phyloP scores from a whole-genome alignment of 2,329 filamentous ascomycete species.

The Trichophyton verrucosum region DNA sequence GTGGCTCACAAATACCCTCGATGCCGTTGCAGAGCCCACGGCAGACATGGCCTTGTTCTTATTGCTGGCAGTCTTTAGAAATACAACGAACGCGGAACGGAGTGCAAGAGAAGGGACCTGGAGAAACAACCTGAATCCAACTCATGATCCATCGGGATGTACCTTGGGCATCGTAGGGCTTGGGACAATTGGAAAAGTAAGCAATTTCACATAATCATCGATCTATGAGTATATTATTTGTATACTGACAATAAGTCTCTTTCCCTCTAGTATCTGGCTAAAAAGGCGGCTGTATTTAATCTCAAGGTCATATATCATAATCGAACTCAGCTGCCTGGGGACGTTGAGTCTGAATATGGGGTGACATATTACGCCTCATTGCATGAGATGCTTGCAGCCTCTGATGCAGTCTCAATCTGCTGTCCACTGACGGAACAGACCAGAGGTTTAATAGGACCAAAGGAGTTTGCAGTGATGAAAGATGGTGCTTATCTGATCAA shows the following conservation, averaged over 20 bases:
- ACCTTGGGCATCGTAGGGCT: slow-evolving; percentile 39
- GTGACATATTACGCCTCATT: slow-evolving; percentile 29
- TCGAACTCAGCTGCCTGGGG: slow-evolving; percentile 23
- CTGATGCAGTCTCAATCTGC: slow-evolving; percentile 37
- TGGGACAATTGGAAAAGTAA: slow-evolving; percentile 36
- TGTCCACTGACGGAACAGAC: slow-evolving; percentile 36
- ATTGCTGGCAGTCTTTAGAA: slow-evolving; percentile 36
- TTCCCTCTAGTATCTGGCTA: slow-evolving; percentile 24
- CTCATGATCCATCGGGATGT: slow-evolving; percentile 33
- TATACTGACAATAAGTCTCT: background rate
- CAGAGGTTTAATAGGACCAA: slow-evolving; percentile 27
- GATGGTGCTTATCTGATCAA: slow-evolving; percentile 38
- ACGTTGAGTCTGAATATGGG: slow-evolving; percentile 25
- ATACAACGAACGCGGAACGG: slow-evolving; percentile 32
- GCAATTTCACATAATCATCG: background rate
- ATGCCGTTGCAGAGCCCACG: slow-evolving; percentile 43
- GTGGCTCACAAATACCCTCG: slow-evolving; percentile 43
- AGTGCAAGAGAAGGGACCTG: slow-evolving; percentile 28
- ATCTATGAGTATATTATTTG: background rate
- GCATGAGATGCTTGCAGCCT: slow-evolving; percentile 28
- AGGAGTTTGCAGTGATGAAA: slow-evolving; percentile 38
- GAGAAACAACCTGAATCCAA: slow-evolving; percentile 26
- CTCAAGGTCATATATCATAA: slow-evolving; percentile 36
- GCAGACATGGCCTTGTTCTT: slow-evolving; percentile 41
- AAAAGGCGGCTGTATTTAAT: slow-evolving; percentile 32